These are phyloP conservation scores for Saccharum hybrid DNA, from an alignment of 202 grass and related monocot genomes.

Conservation along the genomic window DNA sequence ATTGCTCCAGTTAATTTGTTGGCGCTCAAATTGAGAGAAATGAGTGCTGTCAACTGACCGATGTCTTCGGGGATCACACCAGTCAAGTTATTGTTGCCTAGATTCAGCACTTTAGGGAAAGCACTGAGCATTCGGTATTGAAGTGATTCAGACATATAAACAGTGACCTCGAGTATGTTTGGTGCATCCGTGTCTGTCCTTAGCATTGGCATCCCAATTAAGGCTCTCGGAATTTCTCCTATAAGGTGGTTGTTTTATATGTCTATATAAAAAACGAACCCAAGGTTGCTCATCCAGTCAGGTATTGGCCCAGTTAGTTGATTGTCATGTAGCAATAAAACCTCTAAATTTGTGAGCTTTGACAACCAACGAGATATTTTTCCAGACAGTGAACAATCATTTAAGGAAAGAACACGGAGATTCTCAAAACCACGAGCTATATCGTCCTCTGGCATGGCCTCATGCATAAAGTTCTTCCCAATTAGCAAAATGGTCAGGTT, in stretches of 20 bases:
- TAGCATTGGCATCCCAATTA: constrained; percentile 22
- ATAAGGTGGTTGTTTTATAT: constrained; percentile 54
- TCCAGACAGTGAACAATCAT: constrained; percentile 29
- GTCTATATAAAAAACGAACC: constrained; percentile 53
- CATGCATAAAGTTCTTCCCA: background rate
- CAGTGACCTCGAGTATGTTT: constrained; percentile 17
- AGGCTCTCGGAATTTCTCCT: constrained; percentile 45
- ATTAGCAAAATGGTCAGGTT: background rate
- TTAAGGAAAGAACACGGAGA: constrained; percentile 46
- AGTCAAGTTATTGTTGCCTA: constrained; percentile 40
- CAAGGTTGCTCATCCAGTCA: constrained; percentile 42
- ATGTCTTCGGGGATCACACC: constrained; percentile 46
- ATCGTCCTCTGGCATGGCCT: constrained; percentile 30
- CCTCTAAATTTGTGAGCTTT: constrained; percentile 41
- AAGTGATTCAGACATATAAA: background rate
- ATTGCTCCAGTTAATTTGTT: constrained; percentile 45
- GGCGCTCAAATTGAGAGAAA: constrained; percentile 24
- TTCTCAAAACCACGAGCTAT: constrained; percentile 48
- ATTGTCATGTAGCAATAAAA: constrained; percentile 50
- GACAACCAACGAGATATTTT: constrained; percentile 55
- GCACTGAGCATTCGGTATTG: background rate
- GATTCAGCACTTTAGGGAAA: background rate
- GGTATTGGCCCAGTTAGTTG: constrained; percentile 56
- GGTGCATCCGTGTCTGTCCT: background rate
- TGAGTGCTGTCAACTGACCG: constrained; percentile 34